Evolutionary conservation across 164 flowering plant species (phyloP).

Genomic region (Protea cynaroides): DNA sequence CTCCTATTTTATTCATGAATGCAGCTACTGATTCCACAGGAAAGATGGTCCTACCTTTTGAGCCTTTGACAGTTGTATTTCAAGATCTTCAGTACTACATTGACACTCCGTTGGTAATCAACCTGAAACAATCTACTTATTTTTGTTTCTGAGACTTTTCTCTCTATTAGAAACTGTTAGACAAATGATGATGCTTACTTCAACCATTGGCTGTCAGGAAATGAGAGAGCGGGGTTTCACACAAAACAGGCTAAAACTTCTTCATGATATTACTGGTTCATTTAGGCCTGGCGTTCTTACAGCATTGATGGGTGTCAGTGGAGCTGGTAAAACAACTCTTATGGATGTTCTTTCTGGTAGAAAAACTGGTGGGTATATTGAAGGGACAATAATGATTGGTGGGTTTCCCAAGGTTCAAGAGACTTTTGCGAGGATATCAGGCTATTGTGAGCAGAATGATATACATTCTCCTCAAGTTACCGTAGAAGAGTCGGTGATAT

Average conservation of each 20-base stretch:
- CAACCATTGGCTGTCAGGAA: constrained; percentile 35
- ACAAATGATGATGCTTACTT: neutral
- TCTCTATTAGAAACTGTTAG: neutral
- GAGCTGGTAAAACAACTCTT: constrained; percentile 85
- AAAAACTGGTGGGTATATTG: constrained; percentile 66
- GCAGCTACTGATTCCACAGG: constrained; percentile 26
- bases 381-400: constrained; percentile 63
- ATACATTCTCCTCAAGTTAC: constrained; percentile 79
- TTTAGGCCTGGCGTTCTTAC: constrained; percentile 78
- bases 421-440: constrained; percentile 80
- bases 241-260: constrained; percentile 57
- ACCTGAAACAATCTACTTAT: neutral
- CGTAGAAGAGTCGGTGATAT: constrained; percentile 63
- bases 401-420: constrained; percentile 73
- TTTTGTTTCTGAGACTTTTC: neutral
- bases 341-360: constrained; percentile 84
- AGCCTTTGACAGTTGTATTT: constrained; percentile 51
- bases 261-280: constrained; percentile 55
- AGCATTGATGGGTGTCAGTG: constrained; percentile 86
- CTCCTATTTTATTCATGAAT: neutral
- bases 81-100: constrained; percentile 56
- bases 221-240: constrained; percentile 59
- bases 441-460: constrained; percentile 80
- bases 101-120: constrained; percentile 54
- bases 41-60: constrained; percentile 52